phyloP scores from a whole-genome alignment of 202 grass and related monocot species.

The Panicum hallii region DNA sequence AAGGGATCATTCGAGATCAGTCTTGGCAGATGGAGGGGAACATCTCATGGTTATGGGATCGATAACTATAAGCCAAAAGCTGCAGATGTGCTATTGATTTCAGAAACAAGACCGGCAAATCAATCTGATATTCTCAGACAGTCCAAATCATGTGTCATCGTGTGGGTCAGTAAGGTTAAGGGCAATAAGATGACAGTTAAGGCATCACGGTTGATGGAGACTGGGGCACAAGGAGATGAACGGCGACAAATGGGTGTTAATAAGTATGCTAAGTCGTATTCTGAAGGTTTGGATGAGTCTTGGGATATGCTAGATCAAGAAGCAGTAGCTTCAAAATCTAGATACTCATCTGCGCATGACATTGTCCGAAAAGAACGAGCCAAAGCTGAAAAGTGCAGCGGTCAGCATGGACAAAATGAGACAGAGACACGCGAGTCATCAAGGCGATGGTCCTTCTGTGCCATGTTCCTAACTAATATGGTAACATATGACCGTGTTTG shows the following conservation, averaged over 20 bases:
- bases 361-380: constrained; percentile 46
- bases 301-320: constrained; percentile 59
- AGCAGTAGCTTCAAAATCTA: constrained; percentile 45
- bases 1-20: constrained; percentile 51
- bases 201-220: constrained; percentile 67
- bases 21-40: constrained; percentile 54
- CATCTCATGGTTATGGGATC: constrained; percentile 29
- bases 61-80: constrained; percentile 68
- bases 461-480: constrained; percentile 69
- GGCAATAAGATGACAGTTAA: constrained; percentile 62
- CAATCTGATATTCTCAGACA: constrained; percentile 61
- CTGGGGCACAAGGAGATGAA: constrained; percentile 55
- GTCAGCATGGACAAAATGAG: constrained; percentile 40
- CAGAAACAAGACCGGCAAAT: constrained; percentile 61
- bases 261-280: constrained; percentile 52
- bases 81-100: constrained; percentile 69
- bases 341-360: constrained; percentile 41
- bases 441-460: constrained; percentile 59
- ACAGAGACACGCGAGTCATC: constrained; percentile 31
- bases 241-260: constrained; percentile 39
- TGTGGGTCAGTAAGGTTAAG: constrained; percentile 65
- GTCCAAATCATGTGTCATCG: constrained; percentile 54
- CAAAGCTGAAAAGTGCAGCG: constrained; percentile 31
- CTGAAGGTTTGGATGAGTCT: constrained; percentile 44
- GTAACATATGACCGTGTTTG: constrained; percentile 76